Evolutionary conservation across 148 eudicot species (phyloP), one percentile per base, ranked within the genome.

Genomic region (Cornus florida): DNA sequence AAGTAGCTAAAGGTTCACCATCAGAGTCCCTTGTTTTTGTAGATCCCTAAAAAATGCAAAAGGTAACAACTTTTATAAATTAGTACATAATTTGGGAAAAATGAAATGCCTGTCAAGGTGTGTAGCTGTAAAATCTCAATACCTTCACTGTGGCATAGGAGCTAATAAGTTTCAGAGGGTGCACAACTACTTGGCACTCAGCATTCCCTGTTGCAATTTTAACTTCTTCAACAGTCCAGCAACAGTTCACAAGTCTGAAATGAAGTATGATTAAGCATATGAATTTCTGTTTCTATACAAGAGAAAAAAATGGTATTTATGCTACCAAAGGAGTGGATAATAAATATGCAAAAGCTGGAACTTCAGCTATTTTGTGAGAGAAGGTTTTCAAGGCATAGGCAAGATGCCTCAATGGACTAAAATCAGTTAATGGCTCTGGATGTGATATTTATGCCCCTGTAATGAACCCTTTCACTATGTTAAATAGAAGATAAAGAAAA

Each of bases 1-100:
- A 88, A 72, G 90, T 88, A 24, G 85, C 90, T 64, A 86, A 82
- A 39, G 90, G 90, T 86, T 88, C 90, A 48, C 88, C 86, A 59
- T 23, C 38, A 22, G 33, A 68, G 76, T 70, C 80, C 80, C 90
- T 85, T n/a, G 87, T 80, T 62, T 67, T 72, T n/a, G 78, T 33
- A 77, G 84, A 86, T 73, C 85, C 90, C 90, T 86, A 78, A 59
- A 57, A 72, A 57, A 76, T n/a, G 38, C 33, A 77, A 24, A 78
- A 11, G 24, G 19, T 35, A 71, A 16, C 2, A 59, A 20, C 39
- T 32, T 17, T 13, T 24, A 68, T 19, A 69, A 56, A 17, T 53
- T 39, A 57, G 22, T 50, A 57, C 16, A 35, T 56, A n/a, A 22
- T 23, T 19, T 43, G 14, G 33, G 35, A 57, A 10, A 67, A 38